phyloP scores from a whole-genome alignment of 345 rosid species.

The Nephelium lappaceum region DNA sequence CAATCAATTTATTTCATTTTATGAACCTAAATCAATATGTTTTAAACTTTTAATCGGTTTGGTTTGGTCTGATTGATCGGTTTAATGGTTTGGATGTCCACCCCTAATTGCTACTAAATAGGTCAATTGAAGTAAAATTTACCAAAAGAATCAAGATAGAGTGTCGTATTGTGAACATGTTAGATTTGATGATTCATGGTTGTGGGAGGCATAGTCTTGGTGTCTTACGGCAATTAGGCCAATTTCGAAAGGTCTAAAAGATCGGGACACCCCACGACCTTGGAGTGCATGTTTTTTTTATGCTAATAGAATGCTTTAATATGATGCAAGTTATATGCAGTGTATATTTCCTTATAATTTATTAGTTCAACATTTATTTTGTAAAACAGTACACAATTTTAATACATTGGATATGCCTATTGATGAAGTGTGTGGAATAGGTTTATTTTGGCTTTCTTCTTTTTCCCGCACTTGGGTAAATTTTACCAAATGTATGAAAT shows the following conservation, averaged over 20 bases:
- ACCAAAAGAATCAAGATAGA: not conserved
- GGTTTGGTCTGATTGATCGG: too few relatives aligned
- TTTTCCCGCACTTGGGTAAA: not conserved
- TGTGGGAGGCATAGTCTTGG: constrained; percentile 71
- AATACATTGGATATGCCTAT: not conserved
- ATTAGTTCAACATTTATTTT: constrained; percentile 18
- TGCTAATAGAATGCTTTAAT: constrained; percentile 39
- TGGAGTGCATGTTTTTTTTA: constrained; percentile 47
- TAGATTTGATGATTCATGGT: constrained; percentile 67
- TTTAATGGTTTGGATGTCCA: too few relatives aligned
- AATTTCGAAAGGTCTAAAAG: constrained; percentile 70
- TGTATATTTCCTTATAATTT: constrained; percentile 23
- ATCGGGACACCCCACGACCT: constrained; percentile 50
- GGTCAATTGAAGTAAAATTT: not conserved
- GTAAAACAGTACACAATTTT: constrained; percentile 22
- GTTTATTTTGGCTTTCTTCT: not conserved
- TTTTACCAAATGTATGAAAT: not conserved
- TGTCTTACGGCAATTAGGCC: constrained; percentile 72
- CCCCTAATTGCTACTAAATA: not conserved
- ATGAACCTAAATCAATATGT: too few relatives aligned
- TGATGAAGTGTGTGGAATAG: not conserved
- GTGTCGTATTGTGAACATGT: constrained; percentile 40
- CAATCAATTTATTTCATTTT: too few relatives aligned
- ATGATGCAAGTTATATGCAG: constrained; percentile 24
- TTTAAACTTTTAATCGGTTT: too few relatives aligned